Percentiles rank a stretch among this genome's conserved stretches.
phyloP scores from a whole-genome alignment of 176 grass and related monocot species.

The Paspalum vaginatum region DNA sequence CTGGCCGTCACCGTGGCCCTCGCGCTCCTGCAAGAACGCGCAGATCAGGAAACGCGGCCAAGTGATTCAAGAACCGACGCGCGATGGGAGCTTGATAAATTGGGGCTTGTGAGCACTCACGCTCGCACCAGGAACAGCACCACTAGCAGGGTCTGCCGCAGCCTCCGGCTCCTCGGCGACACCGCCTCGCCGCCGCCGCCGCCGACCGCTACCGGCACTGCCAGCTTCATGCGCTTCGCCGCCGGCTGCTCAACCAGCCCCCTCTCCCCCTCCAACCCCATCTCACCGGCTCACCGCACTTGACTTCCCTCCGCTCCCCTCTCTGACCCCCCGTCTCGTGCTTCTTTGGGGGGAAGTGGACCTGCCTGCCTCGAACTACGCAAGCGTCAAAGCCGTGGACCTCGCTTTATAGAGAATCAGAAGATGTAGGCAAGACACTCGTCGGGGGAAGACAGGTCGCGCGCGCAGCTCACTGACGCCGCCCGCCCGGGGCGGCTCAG shows the following conservation, averaged over 20 bases:
- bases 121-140: conserved; percentile 17
- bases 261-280: not conserved
- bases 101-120: not conserved
- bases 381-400: not conserved
- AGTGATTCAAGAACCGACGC: not conserved
- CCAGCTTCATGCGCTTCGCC: conserved; percentile 5
- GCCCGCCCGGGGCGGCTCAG: too few species aligned
- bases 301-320: not conserved
- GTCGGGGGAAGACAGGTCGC: not conserved
- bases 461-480: too few species aligned
- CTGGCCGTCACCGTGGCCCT: conserved; percentile 4
- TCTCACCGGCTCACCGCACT: not conserved
- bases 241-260: not conserved
- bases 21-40: conserved; percentile 1
- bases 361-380: not conserved
- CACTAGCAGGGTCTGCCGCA: conserved; percentile 7
- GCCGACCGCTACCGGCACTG: not conserved
- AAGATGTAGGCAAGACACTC: not conserved
- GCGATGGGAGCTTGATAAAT: not conserved
- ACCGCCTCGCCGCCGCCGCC: not conserved
- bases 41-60: not conserved
- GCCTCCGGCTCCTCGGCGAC: not conserved
- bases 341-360: not conserved
- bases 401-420: not conserved
- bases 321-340: not conserved